Evolutionary conservation across 768 basidiomycete genomes (phyloP), one percentile per base, ranked within the genome.

Genomic region (Strobilomyces confusus): DNA sequence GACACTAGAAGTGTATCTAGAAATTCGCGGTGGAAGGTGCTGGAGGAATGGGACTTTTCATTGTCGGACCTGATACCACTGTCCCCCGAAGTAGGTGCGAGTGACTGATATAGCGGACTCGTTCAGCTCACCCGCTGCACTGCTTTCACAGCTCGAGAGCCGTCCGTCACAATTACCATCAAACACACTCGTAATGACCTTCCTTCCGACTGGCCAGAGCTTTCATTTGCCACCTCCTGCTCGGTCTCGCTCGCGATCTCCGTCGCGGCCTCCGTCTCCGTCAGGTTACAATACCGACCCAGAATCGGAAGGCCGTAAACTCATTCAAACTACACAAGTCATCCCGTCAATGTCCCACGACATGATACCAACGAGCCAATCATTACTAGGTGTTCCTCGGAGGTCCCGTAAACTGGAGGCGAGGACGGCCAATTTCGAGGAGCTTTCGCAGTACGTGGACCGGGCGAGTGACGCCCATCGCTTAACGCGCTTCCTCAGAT

Each of bases 221-320:
- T 84, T 81, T 58, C 87, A 82, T 69, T 63, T 86, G 22, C 81
- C 83, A 20, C 59, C 70, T 36, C 58, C 70, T 5, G 58, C 61
- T 8, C 60, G 63, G 61, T 59, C 67, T 45, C 58, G 49, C 40
- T 56, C 53, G 56, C 67, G 68, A 40, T 60, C 55, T 23, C 62
- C 58, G 57, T 64, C 62, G 41, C 74, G 81, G 43, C 68, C 81
- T 23, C 74, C 80, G 47, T 80, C 85, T n/a, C 84, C 84, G 12
- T 72, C 79, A 40, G 87, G 84, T 9, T 89, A 88, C 62, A 77
- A 77, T 26, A 89, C 89, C 2, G 88, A 90, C 61, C 86, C 87
- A 32, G 89, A 90, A 71, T 72, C 71, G 20, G 78, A 78, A 40
- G 63, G 76, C 15, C 70, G 75, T 42, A 78, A 73, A 54, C 69